Percentiles rank a stretch among this genome's conserved stretches.
phyloP scores from a whole-genome alignment of 2,329 filamentous ascomycete genomes.

The Fusarium sp. region DNA sequence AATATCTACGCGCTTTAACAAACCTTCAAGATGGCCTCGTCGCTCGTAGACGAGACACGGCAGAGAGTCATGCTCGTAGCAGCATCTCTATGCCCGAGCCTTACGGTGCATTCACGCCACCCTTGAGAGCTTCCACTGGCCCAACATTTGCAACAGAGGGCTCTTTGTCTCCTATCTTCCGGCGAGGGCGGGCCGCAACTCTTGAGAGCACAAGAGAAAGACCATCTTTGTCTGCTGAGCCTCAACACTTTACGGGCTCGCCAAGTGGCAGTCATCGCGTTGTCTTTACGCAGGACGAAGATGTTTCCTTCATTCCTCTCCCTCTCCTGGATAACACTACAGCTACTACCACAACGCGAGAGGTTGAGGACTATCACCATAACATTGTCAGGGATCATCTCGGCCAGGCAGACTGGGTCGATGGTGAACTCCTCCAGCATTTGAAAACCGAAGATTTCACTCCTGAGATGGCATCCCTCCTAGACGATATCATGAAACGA shows the following conservation, averaged over 20 bases:
- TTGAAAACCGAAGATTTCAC: conserved; percentile 55
- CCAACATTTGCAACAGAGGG: conserved; percentile 36
- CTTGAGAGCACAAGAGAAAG: conserved; percentile 43
- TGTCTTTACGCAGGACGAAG: conserved; percentile 43
- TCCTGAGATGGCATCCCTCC: conserved; percentile 49
- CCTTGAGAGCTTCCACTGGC: conserved; percentile 38
- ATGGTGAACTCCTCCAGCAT: conserved; percentile 55
- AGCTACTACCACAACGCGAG: not conserved
- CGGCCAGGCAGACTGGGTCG: conserved; percentile 47
- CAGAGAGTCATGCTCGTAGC: conserved; percentile 28
- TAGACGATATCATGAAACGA: conserved; percentile 50
- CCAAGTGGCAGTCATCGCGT: conserved; percentile 30
- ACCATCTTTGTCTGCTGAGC: conserved; percentile 38
- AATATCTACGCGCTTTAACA: conserved; percentile 46
- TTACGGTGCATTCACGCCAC: conserved; percentile 39
- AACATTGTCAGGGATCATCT: conserved; percentile 32
- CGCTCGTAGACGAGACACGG: conserved; percentile 29
- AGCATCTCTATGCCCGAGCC: conserved; percentile 1
- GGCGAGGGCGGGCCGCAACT: conserved; percentile 43
- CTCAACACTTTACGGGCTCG: conserved; percentile 35
- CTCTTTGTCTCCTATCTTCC: conserved; percentile 16
- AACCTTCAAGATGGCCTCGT: conserved; percentile 43
- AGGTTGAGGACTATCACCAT: conserved; percentile 28
- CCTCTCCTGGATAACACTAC: conserved; percentile 40
- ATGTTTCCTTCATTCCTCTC: conserved; percentile 47